Evolutionary conservation across 1,139 yeast genomes (phyloP).

Genomic region (Citeromyces hawaiiensis): DNA sequence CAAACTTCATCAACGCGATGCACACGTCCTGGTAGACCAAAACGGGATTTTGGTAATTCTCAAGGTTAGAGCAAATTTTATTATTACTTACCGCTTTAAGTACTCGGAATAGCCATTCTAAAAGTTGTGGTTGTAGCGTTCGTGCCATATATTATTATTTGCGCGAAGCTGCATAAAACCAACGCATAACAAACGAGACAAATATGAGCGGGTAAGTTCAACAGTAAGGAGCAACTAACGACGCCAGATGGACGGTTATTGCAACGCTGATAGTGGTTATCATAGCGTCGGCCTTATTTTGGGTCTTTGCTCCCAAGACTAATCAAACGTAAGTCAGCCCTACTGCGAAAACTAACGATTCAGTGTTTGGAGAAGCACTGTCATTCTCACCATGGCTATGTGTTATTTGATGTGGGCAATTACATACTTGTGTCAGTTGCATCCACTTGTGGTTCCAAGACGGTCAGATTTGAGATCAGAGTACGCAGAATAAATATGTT

Average conservation of each 20-base stretch:
- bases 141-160: background rate
- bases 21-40: constrained; percentile 49
- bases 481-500: constrained; percentile 20
- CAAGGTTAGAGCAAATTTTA: constrained; percentile 20
- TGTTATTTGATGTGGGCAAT: constrained; percentile 93
- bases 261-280: constrained; percentile 49
- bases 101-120: constrained; percentile 20
- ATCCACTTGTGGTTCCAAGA: constrained; percentile 73
- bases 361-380: constrained; percentile 85
- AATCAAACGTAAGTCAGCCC: constrained; percentile 28
- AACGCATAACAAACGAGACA: constrained; percentile 1
- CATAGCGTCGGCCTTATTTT: constrained; percentile 45
- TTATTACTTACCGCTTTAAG: constrained; percentile 45
- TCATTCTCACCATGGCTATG: constrained; percentile 73
- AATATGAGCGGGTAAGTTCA: constrained; percentile 23
- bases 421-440: constrained; percentile 67
- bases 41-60: constrained; percentile 36
- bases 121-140: constrained; percentile 1
- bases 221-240: too few relatives aligned
- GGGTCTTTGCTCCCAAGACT: constrained; percentile 37
- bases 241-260: constrained; percentile 58
- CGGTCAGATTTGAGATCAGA: constrained; percentile 77
- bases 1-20: constrained; percentile 32
- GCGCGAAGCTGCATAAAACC: background rate
- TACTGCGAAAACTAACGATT: constrained; percentile 1